Evolutionary conservation across 2,329 filamentous ascomycete genomes (phyloP).

Genomic region (Clathrospora elynae): DNA sequence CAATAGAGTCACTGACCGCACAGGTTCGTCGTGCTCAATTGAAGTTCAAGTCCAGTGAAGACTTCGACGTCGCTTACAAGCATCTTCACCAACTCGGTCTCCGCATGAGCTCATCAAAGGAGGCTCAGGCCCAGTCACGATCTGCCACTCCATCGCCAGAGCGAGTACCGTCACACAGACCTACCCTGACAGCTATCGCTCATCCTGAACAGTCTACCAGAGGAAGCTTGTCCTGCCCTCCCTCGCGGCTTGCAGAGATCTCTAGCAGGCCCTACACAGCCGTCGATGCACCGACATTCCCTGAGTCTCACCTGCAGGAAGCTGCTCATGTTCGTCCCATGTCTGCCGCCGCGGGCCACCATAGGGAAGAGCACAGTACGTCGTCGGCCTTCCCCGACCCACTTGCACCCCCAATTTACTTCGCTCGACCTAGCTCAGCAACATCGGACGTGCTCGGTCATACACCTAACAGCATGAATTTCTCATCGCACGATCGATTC

Average conservation of each 20-base stretch:
- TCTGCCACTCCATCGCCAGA: slow-evolving; percentile 13
- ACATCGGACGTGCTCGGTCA: slow-evolving; percentile 19
- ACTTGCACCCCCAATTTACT: slow-evolving; percentile 34
- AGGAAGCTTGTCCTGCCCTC: slow-evolving; percentile 31
- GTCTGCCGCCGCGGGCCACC: slow-evolving; percentile 21
- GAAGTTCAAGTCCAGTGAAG: slow-evolving; percentile 48
- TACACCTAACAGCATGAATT: background rate
- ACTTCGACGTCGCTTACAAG: slow-evolving; percentile 44
- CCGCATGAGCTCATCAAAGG: slow-evolving; percentile 28
- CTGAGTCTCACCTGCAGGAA: slow-evolving; percentile 19
- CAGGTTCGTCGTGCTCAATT: slow-evolving; percentile 54
- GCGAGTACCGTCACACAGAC: background rate
- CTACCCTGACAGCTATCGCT: slow-evolving; percentile 1
- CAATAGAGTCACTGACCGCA: slow-evolving; percentile 4
- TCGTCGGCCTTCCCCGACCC: slow-evolving; percentile 12
- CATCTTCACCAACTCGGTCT: slow-evolving; percentile 44
- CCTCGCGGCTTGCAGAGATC: slow-evolving; percentile 34
- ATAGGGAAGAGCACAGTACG: background rate
- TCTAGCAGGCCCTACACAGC: slow-evolving; percentile 33
- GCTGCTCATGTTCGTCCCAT: slow-evolving; percentile 17
- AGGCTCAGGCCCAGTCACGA: slow-evolving; percentile 17
- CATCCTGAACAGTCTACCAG: slow-evolving; percentile 5
- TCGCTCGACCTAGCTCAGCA: slow-evolving; percentile 33
- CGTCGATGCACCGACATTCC: slow-evolving; percentile 11
- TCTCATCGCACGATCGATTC: slow-evolving; percentile 3